These are phyloP conservation scores for Microstegium vimineum DNA, from an alignment of 176 grass and related monocot genomes.

Conservation along the genomic window DNA sequence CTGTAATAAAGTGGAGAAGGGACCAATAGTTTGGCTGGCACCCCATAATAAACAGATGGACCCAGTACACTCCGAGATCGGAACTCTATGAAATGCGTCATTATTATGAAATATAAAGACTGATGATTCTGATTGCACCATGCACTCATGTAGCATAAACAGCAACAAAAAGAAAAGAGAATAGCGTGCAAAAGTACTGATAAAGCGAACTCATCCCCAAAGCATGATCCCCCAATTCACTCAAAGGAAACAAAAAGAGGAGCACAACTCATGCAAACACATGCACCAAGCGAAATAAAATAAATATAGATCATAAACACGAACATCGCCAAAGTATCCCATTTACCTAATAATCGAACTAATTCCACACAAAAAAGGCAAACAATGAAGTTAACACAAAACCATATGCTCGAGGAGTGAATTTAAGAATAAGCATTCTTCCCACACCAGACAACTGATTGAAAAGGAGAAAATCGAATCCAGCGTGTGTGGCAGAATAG, in stretches of 20 bases:
- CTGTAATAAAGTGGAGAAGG: not conserved
- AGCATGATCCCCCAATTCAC: conserved; percentile 43
- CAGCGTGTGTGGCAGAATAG: not conserved
- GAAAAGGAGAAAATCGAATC: not conserved
- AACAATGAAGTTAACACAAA: conserved; percentile 15
- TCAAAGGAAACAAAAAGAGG: conserved; percentile 27
- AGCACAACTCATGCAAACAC: conserved; percentile 36
- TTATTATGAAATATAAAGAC: not conserved
- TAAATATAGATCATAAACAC: conserved; percentile 13
- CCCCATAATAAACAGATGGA: not conserved
- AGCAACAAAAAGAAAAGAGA: not conserved
- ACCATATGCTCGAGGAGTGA: not conserved
- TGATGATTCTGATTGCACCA: not conserved
- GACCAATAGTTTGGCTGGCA: not conserved
- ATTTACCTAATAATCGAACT: conserved; percentile 22
- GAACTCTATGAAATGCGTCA: not conserved
- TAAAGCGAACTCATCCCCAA: conserved; percentile 32
- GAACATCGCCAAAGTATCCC: conserved; percentile 20
- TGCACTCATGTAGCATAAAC: not conserved
- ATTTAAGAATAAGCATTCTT: not conserved
- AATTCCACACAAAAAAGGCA: conserved; percentile 7
- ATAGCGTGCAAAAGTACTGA: not conserved
- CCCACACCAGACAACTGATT: not conserved
- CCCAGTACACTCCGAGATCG: not conserved
- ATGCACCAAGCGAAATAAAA: conserved; percentile 33